These are phyloP conservation scores for Rhizoclosmatium globosum DNA, from an alignment of 192 early-diverging fungal genomes.

Conservation along the genomic window DNA sequence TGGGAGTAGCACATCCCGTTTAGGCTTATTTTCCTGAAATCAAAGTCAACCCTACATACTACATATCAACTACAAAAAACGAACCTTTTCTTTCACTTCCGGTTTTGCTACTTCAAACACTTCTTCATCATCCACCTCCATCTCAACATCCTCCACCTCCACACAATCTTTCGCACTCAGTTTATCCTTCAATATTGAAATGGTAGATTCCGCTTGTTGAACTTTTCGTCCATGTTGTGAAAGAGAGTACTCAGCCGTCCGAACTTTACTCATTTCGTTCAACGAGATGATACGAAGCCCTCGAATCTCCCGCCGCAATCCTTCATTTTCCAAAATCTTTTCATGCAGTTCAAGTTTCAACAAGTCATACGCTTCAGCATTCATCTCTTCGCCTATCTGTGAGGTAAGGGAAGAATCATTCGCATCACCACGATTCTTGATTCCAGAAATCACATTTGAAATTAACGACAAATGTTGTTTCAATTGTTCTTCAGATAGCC, in stretches of 20 bases:
- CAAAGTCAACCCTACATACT: neutral
- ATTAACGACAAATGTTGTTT: slow-evolving; percentile 12
- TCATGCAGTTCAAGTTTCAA: slow-evolving; percentile 20
- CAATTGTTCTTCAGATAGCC: slow-evolving; percentile 22
- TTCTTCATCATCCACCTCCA: neutral
- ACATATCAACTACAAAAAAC: neutral
- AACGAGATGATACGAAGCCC: slow-evolving; percentile 29
- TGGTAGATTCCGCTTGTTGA: slow-evolving; percentile 23
- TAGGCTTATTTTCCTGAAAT: neutral
- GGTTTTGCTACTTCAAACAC: neutral
- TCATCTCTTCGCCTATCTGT: neutral
- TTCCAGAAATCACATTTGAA: slow-evolving; percentile 7
- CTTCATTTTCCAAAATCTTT: slow-evolving; percentile 26
- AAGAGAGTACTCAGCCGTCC: slow-evolving; percentile 28
- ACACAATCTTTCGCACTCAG: slow-evolving; percentile 5
- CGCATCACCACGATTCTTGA: neutral
- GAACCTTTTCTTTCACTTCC: neutral
- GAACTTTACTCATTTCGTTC: slow-evolving; percentile 37
- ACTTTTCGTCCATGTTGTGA: slow-evolving; percentile 20
- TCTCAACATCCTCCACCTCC: neutral
- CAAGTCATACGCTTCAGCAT: slow-evolving; percentile 24
- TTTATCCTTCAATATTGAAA: slow-evolving; percentile 21
- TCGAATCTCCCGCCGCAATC: slow-evolving; percentile 29
- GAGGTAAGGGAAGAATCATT: neutral
- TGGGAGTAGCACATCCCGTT: neutral